Base-by-base conservation (phyloP, 768 basidiomycete species). In the Psilocybe cubensis region DNA sequence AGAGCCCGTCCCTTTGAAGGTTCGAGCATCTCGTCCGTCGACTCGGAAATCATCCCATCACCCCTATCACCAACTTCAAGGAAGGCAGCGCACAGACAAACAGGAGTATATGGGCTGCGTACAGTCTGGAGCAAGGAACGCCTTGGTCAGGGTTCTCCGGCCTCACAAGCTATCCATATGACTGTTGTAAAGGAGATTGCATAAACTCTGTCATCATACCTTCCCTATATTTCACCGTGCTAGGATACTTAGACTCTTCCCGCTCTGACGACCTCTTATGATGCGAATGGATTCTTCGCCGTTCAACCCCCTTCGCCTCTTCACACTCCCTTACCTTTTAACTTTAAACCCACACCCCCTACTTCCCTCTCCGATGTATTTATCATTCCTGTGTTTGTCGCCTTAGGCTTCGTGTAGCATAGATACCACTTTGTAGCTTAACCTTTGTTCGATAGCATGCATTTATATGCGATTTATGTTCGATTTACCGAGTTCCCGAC, bases 101-200 rank as follows among this genome's bases (percentile, higher is more conserved):
- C 67, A 4, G 70, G 69, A 49, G 49, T 75, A 28, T 68, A 57
- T 17, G 68, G 65, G 35, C 43, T 77, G 51, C 66, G 68, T 25
- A 59, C 61, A 48, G 69, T 51, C 35, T 64, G 67, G 60, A 70
- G 70, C 31, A 56, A 60, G 41, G 72, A 73, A 47, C 63, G 67
- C 17, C 29, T 66, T 25, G 59, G 61, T 20, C 54, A 64, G 23
- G 62, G 38, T 27, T 56, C 56, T 41, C 9, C 52, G 3, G 58
- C 69, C n/a, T 49, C 52, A 7, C 74, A 78, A 60, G 67, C 71
- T 52, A 71, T 83, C 40, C 74, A 74, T 61, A 77, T 81, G 77
- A 76, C 77, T 1, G 73, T 79, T 38, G 73, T 78, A 25, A 75
- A 73, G 52, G 80, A 81, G 57, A 74, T 71, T 10, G 68, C 66